Evolutionary conservation across 371 early-diverging fungal genomes (phyloP), one percentile per base, ranked within the genome.

Genomic region (Mortierella sp.): DNA sequence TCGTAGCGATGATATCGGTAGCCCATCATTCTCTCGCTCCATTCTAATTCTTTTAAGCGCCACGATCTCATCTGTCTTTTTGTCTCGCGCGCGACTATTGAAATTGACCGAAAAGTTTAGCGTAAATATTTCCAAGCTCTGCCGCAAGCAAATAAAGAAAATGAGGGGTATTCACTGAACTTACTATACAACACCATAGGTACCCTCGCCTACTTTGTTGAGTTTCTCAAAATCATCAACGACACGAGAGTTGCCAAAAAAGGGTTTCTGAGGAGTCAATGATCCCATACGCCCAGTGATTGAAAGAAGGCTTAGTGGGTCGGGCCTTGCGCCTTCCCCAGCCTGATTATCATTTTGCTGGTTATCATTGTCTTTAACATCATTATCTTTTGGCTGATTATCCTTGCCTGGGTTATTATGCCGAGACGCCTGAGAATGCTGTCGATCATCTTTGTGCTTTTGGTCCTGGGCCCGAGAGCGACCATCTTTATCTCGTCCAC

Each of bases 31-130:
- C 65, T 89, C 91, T n/a, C 90, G 85, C 49, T 96, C 95, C 85
- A 96, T 91, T 32, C 96, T 89, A 51, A 97, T 91, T 71, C 91
- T 89, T 84, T 98, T 98, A 31, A 99, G 76, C 0, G 99, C 99
- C 12, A 96, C 95, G 29, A 96, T 86, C 60, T 75, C 74, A 17
- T 58, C 53, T 37, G 93, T 92, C 42, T 74, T 85, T 66, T 85
- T 87, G 72, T 95, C 89, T 51, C 83, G 85, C 19, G 93, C 94
- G 70, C 89, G 83, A 75, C 90, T 85, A 76, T 22, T 34, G 5
- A 37, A 17, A 42, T 47, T n/a, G 8, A 23, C 10, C 26, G 28
- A 45, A 53, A 29, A 53, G 23, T 9, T 47, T 47, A 47, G 47
- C 17, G n/a, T 47, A n/a, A n/a, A 17, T 47, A 47, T n/a, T 17